Evolutionary conservation across 2,329 filamentous ascomycete genomes (phyloP).

Genomic region (Penicillium sp.): DNA sequence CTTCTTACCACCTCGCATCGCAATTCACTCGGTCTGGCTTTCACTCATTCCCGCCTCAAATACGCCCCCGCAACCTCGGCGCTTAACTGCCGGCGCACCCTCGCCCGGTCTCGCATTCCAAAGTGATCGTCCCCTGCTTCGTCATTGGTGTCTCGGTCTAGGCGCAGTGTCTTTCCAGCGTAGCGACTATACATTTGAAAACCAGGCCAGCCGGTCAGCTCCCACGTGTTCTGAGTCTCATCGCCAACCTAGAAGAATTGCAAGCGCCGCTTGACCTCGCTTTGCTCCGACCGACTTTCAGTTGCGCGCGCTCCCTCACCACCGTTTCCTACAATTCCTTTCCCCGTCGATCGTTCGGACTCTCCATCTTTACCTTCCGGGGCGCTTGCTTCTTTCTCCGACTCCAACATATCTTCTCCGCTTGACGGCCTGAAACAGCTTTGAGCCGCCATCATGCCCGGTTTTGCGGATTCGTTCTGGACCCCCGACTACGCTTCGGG

Average conservation of each 20-base stretch:
- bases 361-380: background rate
- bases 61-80: constrained; percentile 14
- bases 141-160: constrained; percentile 8
- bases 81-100: constrained; percentile 23
- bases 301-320: background rate
- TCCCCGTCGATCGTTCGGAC: background rate
- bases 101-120: constrained; percentile 17
- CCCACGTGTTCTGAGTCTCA: background rate
- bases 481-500: constrained; percentile 95
- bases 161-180: constrained; percentile 3
- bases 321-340: background rate
- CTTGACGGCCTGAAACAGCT: background rate
- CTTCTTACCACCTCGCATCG: background rate
- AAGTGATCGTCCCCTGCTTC: constrained; percentile 5
- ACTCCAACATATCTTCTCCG: constrained; percentile 1
- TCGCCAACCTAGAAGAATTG: background rate
- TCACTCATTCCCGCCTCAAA: constrained; percentile 4
- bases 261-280: background rate
- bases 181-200: background rate
- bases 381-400: background rate
- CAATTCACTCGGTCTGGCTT: background rate
- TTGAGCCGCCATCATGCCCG: constrained; percentile 60
- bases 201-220: constrained; percentile 7
- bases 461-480: constrained; percentile 97
- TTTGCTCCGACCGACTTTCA: constrained; percentile 2